These are phyloP conservation scores for Fusarium hostae DNA, from an alignment of 2,329 filamentous ascomycete species.

Conservation along the genomic window DNA sequence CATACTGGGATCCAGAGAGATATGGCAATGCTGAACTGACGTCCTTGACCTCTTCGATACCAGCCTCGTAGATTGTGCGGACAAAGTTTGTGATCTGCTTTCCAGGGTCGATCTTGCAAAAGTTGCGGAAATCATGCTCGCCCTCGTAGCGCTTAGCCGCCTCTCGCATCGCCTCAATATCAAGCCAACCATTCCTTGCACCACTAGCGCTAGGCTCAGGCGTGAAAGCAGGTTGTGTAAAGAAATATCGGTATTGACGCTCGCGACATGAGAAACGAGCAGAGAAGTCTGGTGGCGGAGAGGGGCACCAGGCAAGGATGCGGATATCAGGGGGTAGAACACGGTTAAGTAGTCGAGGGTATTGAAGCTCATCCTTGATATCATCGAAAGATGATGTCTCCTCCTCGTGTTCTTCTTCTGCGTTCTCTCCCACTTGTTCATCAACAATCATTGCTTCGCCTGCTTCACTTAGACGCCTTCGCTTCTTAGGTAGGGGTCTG, in stretches of 20 bases:
- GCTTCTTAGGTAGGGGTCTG: constrained; percentile 63
- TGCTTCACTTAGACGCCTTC: constrained; percentile 34
- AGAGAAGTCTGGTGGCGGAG: constrained; percentile 81
- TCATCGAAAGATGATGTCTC: constrained; percentile 65
- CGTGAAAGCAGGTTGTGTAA: constrained; percentile 89
- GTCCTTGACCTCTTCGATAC: constrained; percentile 76
- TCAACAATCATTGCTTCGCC: constrained; percentile 40
- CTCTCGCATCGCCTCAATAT: constrained; percentile 86
- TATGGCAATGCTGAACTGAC: constrained; percentile 66
- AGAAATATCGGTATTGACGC: constrained; percentile 95
- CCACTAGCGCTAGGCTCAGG: constrained; percentile 60
- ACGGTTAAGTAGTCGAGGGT: constrained; percentile 84
- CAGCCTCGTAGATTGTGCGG: constrained; percentile 81
- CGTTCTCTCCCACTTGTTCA: constrained; percentile 22
- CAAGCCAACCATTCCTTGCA: constrained; percentile 78
- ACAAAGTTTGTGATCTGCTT: constrained; percentile 91
- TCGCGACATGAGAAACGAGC: constrained; percentile 94
- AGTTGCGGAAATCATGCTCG: constrained; percentile 93
- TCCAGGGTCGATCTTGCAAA: constrained; percentile 90
- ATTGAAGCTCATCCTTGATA: constrained; percentile 83
- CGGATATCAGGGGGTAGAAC: constrained; percentile 90
- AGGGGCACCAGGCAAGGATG: constrained; percentile 91
- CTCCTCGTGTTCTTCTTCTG: constrained; percentile 26
- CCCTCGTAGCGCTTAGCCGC: constrained; percentile 86
- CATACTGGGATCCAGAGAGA: constrained; percentile 57